Base-by-base conservation (phyloP, 1,284 basidiomycete genomes). In the Sanguinoderma infundibulare region DNA sequence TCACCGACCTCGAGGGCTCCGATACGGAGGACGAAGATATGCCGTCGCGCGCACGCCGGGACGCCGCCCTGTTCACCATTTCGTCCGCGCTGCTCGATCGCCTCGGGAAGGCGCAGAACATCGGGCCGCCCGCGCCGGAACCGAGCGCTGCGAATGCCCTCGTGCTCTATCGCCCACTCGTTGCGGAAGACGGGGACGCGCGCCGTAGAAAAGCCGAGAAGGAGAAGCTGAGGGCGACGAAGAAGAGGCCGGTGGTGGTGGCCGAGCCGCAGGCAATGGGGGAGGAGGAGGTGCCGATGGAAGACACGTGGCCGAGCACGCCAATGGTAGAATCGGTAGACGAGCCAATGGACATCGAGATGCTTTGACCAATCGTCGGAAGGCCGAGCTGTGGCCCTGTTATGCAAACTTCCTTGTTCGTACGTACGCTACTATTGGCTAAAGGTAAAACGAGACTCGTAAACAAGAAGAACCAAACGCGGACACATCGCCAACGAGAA, bases 261-360 rank as follows among this genome's bases (percentile, higher is more conserved):
- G 40, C 57, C 35, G 52, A 36, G 49, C 17, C 46, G 34, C 57
- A 58, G 53, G 57, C 59, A 44, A 60, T 56, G 42, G 53, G 53
- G 52, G 50, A 59, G 55, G 56, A 60, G 55, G 56, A 60, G 47
- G 49, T 62, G 56, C 60, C 60, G 36, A 58, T 66, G 53, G 62
- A 63, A 35, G 64, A 63, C 60, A 52, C 55, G 59, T 50, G 61
- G 35, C 57, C 54, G 53, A 56, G 53, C 52, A 53, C 64, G 44
- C 57, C 64, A 39, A 59, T 65, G 58, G 60, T 39, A 40, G 54
- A 44, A 39, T 40, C 59, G 28, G 60, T 58, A 59, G 81, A 82
- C 44, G 82, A 87, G 73, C 81, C 81, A 44, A 89, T 90, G 87
- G 85, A 89, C 65, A 73, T 89, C 36, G 87, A 86, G 61, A 61